A percentile compares a stretch with the other conserved stretches of the same genome.
phyloP scores from a whole-genome alignment of 192 early-diverging fungal genomes.

The Coemansia brasiliensis region DNA sequence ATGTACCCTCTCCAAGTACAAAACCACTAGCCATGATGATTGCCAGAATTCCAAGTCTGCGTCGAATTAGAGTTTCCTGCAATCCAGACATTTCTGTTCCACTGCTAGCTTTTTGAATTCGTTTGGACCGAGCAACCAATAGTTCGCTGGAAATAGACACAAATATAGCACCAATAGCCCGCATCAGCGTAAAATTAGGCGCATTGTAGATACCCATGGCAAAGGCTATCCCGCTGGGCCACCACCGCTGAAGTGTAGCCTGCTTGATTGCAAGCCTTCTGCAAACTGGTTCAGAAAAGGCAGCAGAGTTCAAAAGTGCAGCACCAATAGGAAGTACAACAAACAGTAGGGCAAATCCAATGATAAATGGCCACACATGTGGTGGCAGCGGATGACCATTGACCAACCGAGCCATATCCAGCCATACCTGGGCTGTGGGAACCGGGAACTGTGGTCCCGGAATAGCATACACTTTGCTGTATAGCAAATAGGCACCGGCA shows the following conservation, averaged over 20 bases:
- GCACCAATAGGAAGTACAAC: conserved; percentile 36
- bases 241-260: conserved; percentile 48
- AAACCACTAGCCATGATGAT: conserved; percentile 76
- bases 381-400: conserved; percentile 72
- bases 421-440: conserved; percentile 76
- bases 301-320: background rate
- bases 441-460: conserved; percentile 69
- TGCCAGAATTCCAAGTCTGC: conserved; percentile 57
- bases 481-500: conserved; percentile 68
- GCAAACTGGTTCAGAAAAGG: background rate
- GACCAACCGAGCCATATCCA: conserved; percentile 74
- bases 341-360: conserved; percentile 60
- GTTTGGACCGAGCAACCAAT: conserved; percentile 11
- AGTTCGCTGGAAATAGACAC: conserved; percentile 45
- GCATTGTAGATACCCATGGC: conserved; percentile 81
- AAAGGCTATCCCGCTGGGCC: conserved; percentile 76
- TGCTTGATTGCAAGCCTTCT: too few species aligned
- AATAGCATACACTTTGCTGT: conserved; percentile 68
- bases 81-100: background rate
- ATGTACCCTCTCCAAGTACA: conserved; percentile 72
- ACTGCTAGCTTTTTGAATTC: background rate
- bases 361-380: conserved; percentile 62
- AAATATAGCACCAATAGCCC: conserved; percentile 62
- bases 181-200: conserved; percentile 71
- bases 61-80: conserved; percentile 20